Base-by-base conservation (phyloP, 805 yeast species). In the Lipomyces orientalis region DNA sequence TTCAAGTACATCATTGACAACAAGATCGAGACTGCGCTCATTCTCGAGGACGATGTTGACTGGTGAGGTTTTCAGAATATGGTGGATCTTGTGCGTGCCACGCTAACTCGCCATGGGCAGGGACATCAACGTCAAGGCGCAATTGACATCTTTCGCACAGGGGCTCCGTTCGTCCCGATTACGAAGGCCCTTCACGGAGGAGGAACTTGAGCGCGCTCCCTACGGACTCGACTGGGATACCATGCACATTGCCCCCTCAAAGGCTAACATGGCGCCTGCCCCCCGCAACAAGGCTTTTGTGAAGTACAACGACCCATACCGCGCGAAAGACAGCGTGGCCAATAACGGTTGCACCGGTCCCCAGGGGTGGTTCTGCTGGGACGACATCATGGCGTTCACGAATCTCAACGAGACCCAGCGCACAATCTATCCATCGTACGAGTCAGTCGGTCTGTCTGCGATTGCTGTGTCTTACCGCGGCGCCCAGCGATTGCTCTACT, bases 211-310 rank as follows among this genome's bases (percentile, higher is more conserved):
- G 34, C 59, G 49, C 35, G 62, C 66, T 22, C 66, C 66, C 33
- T 64, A 64, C 60, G 66, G 66, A 22, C 60, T 59, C n/a, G 66
- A 64, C 52, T 64, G 66, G 66, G 66, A 64, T 33, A 64, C 58
- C 46, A 51, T 64, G 22, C 66, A 64, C 35, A 19, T 64, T 5
- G 66, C 61, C n/a, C 8, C 37, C 22, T 62, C 65, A 5, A 56
- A 51, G 16, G 57, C 58, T 39, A 25, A 51, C 31, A 8, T 35
- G 19, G 61, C 65, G 2, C 61, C 61, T n/a, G 7, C 52, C 10
- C 61, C 65, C 1, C 54, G 43, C 9, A 19, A 57, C 49, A 55
- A 55, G 37, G 64, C 60, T 5, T 56, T 43, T 29, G 5, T 46
- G 9, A 33, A 37, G 2, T 62, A 62, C 54, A 22, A 25, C 19